A percentile compares a stretch with the other conserved stretches of the same genome.
These are phyloP conservation scores for Blastobotrys mokoenaii DNA, from an alignment of 805 yeast species.

Conservation along the genomic window DNA sequence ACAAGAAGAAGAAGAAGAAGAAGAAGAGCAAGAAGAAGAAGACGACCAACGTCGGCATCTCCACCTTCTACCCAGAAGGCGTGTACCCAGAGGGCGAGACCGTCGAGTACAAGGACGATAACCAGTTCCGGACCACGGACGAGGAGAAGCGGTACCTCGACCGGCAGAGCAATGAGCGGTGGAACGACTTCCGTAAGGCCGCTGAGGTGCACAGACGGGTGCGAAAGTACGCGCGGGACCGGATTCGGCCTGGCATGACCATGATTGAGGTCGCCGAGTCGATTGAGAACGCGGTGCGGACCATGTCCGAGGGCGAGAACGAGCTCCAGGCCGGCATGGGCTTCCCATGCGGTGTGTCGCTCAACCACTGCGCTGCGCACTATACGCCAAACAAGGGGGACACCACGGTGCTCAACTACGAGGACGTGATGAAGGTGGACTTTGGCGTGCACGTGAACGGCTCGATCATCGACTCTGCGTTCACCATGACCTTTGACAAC, in stretches of 20 bases:
- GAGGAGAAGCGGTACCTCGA: constrained; percentile 81
- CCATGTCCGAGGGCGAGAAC: constrained; percentile 56
- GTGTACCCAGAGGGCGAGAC: constrained; percentile 83
- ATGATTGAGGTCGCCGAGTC: constrained; percentile 84
- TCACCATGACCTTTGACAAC: constrained; percentile 80
- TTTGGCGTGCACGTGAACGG: constrained; percentile 97
- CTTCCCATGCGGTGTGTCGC: constrained; percentile 94
- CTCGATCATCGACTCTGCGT: constrained; percentile 88
- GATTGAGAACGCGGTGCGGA: constrained; percentile 78
- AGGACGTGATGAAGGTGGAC: constrained; percentile 94
- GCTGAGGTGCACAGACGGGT: constrained; percentile 95
- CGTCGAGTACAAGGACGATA: constrained; percentile 65
- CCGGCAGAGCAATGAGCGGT: constrained; percentile 46
- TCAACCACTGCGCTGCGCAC: constrained; percentile 95
- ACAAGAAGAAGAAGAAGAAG: constrained; percentile 46
- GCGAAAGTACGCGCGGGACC: constrained; percentile 65
- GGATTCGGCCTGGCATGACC: constrained; percentile 83
- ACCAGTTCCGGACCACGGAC: constrained; percentile 65
- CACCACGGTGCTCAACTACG: constrained; percentile 66
- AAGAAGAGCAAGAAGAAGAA: constrained; percentile 38
- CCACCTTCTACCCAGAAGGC: constrained; percentile 59
- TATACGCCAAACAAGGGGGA: constrained; percentile 97
- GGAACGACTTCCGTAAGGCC: constrained; percentile 90
- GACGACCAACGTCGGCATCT: constrained; percentile 49
- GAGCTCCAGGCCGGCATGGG: constrained; percentile 77